phyloP scores from a whole-genome alignment of 2,329 filamentous ascomycete genomes.

The Epichloe coenophiala region DNA sequence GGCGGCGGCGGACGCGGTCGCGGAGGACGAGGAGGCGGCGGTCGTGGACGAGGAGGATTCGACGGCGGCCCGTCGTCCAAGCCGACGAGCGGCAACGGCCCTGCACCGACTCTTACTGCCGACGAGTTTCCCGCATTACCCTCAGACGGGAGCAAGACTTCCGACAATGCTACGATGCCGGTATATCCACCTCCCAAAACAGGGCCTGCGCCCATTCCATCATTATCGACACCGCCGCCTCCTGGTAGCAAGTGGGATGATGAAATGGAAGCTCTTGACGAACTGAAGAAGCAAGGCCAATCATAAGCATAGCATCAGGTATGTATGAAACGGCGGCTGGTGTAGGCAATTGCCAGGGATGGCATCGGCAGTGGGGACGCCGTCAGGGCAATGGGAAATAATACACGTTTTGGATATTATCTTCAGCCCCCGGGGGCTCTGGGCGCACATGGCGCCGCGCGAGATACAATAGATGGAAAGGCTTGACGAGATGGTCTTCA shows the following conservation, averaged over 20 bases:
- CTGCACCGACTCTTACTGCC: slow-evolving; percentile 12
- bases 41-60: slow-evolving; percentile 15
- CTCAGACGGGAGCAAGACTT: slow-evolving; percentile 11
- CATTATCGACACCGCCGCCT: slow-evolving; percentile 16
- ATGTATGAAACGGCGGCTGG: not conserved
- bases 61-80: slow-evolving; percentile 9
- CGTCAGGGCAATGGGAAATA: not conserved
- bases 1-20: slow-evolving; percentile 19
- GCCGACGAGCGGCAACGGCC: not conserved
- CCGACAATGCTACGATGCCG: slow-evolving; percentile 6
- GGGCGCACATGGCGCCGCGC: too few relatives aligned
- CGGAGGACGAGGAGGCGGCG: slow-evolving; percentile 20
- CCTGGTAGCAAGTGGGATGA: slow-evolving; percentile 39
- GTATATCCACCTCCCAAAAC: not conserved
- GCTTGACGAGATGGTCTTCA: too few relatives aligned
- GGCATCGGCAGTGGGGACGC: not conserved
- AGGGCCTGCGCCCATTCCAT: slow-evolving; percentile 4
- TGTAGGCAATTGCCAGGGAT: not conserved
- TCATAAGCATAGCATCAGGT: not conserved
- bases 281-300: slow-evolving; percentile 11
- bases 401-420: too few relatives aligned
- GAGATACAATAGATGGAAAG: too few relatives aligned
- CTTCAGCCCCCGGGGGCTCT: too few relatives aligned
- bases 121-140: slow-evolving; percentile 26
- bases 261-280: slow-evolving; percentile 41